phyloP scores from a whole-genome alignment of 2,329 filamentous ascomycete species.

The Aspergillus novoparasiticus region DNA sequence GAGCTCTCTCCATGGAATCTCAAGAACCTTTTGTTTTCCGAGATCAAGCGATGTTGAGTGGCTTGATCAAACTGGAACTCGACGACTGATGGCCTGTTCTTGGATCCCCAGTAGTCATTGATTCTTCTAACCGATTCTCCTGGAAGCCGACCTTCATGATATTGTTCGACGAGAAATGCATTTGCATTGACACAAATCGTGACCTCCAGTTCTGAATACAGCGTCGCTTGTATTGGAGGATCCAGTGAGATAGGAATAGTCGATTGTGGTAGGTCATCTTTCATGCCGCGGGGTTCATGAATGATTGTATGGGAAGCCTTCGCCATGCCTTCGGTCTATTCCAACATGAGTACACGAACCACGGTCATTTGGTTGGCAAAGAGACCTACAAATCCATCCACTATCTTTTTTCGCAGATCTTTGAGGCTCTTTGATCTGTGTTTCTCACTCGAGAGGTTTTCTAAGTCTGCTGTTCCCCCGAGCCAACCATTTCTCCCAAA shows the following conservation, averaged over 20 bases:
- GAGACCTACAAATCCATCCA: conserved; percentile 38
- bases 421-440: conserved; percentile 36
- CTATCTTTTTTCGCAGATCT: conserved; percentile 40
- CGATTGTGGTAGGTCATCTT: conserved; percentile 23
- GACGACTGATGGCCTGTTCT: conserved; percentile 51
- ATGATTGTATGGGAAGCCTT: conserved; percentile 21
- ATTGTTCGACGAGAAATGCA: conserved; percentile 47
- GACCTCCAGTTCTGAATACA: conserved; percentile 50
- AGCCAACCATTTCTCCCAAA: conserved; percentile 47
- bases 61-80: conserved; percentile 57
- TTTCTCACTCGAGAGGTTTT: conserved; percentile 27
- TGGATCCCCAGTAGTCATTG: conserved; percentile 45
- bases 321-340: conserved; percentile 30
- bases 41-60: conserved; percentile 53
- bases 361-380: neutral
- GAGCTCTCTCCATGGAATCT: conserved; percentile 49
- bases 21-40: conserved; percentile 48
- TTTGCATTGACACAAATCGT: conserved; percentile 51
- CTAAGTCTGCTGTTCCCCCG: conserved; percentile 36
- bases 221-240: conserved; percentile 43
- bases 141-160: conserved; percentile 42
- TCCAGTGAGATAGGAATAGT: conserved; percentile 43
- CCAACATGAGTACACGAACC: conserved; percentile 2
- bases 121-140: conserved; percentile 43
- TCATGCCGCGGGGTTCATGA: conserved; percentile 11